Evolutionary conservation across 192 early-diverging fungal species (phyloP), one percentile per base, ranked within the genome.

Genomic region (Coemansia interrupta): DNA sequence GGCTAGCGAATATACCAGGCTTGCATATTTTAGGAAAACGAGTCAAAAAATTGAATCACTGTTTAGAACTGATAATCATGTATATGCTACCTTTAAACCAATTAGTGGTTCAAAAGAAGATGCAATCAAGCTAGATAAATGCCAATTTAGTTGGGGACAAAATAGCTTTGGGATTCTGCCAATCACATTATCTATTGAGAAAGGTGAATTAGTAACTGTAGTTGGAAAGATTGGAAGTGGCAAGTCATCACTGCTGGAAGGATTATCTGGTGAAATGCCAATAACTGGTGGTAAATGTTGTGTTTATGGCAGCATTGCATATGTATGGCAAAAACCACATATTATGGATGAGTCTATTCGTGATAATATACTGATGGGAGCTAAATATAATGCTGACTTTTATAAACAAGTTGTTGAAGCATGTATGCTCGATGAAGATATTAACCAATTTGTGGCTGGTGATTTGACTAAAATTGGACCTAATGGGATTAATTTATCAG

Each of bases 251-350:
- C 58, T 86, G 13, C 30, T 83, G n/a, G 81, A 73, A 4, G 82
- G 79, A 12, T 62, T 86, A 11, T 71, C 77, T 39, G 74, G 78
- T 4, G 94, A 98, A 72, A 95, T 94, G 88, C 86, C 89, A 54
- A 80, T 86, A 57, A 39, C 71, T 6, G 60, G 41, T 15, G 92
- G 91, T 7, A 66, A 81, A 1, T 90, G 92, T 3, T 75, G 59
- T 38, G 61, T 95, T 10, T 78, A 85, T 48, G 92, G 92, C 3
- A 60, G 64, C 2, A 68, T 73, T 59, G 67, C 58, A 1, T 79
- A 73, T 48, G 64, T 69, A 2, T 57, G 66, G 42, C 76, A 79
- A 40, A 59, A 64, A 53, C 64, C 79, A 2, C 78, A 61, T 60
- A 72, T 81, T 39, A 63, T 77, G 70, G 64, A 71, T 51, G 66